Base-by-base conservation (phyloP, 345 rosid genomes). In the Cardamine occulta region DNA sequence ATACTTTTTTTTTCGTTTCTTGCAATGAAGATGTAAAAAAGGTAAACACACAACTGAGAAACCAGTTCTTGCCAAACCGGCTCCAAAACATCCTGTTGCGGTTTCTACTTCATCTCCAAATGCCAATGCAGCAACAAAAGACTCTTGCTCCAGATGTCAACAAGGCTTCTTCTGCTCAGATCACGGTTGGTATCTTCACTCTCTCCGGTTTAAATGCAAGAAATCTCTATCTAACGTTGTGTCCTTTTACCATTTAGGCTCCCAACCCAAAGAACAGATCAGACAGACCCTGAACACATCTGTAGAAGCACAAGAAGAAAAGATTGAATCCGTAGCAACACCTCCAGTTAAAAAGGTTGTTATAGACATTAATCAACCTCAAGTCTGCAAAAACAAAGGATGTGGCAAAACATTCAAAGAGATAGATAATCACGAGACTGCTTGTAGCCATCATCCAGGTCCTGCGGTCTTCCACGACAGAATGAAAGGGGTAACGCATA, bases 81-180 rank as follows among this genome's bases (percentile, higher is more conserved):
- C 77, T 73, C 80, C 84, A 61, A 86, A 71, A 73, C 70, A 68
- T 42, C 75, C 81, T 49, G 45, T 73, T 51, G 28, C 87, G 65
- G 67, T 74, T 72, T 70, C 84, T 74, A 55, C 67, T 60, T 49
- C 82, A 53, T 77, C 82, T 73, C 65, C 85, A 42, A 23, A 61
- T 24, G 74, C 84, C 49, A 77, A 63, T 68, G 24, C 86, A 40
- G 47, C 87, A 45, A 28, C 86, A 7, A 95, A 83, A 84, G 97
- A 84, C 63, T 79, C 86, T 58, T 95, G 98, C 80, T 73, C 88
- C 2, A 83, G 99, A 78, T 95, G 99, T 82, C 85, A 77, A 68
- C 99, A 92, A 83, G 96, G 99, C 49, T 95, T 95, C 88, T 95
- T 89, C 82, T 95, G 98, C 80, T 95, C 99, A 4, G 96, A 89